Conservation (phyloP, 1,284 basidiomycete genomes). For the Mycosarcoma mackinlayi region DNA sequence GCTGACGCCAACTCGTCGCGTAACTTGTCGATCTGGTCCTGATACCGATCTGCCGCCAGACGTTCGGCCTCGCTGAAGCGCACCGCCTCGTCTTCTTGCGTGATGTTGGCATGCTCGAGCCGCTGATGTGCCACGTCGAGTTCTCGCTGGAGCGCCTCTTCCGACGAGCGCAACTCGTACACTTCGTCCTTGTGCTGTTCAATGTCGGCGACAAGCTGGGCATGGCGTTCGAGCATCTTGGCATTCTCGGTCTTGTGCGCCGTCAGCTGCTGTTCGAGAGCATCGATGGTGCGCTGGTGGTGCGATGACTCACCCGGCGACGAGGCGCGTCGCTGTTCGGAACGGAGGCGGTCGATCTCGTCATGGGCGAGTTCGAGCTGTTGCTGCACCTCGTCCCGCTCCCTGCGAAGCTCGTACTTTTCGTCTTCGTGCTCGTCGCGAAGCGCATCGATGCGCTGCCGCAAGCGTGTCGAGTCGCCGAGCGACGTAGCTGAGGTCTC, state of each 20-base stretch:
- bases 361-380: constrained; percentile 43
- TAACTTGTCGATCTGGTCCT: constrained; percentile 52
- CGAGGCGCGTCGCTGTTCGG: constrained; percentile 19
- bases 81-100: constrained; percentile 47
- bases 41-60: constrained; percentile 45
- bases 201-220: constrained; percentile 49
- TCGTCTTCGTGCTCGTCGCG: constrained; percentile 56
- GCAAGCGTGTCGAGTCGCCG: constrained; percentile 42
- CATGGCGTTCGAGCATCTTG: constrained; percentile 50
- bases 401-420: constrained; percentile 50
- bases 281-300: constrained; percentile 43
- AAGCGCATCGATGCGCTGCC: constrained; percentile 48
- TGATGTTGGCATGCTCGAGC: constrained; percentile 53
- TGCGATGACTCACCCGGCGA: constrained; percentile 28
- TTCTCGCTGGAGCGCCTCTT: constrained; percentile 47
- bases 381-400: constrained; percentile 49
- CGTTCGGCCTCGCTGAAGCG: constrained; percentile 41
- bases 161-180: constrained; percentile 46
- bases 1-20: constrained; percentile 62
- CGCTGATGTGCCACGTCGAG: constrained; percentile 52
- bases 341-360: constrained; percentile 37
- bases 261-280: constrained; percentile 49
- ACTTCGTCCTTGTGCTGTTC: constrained; percentile 53
- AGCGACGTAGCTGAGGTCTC: constrained; percentile 34
- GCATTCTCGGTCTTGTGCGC: constrained; percentile 52